Base-by-base conservation (phyloP, 805 yeast genomes). In the Zygotorulaspora florentina region DNA sequence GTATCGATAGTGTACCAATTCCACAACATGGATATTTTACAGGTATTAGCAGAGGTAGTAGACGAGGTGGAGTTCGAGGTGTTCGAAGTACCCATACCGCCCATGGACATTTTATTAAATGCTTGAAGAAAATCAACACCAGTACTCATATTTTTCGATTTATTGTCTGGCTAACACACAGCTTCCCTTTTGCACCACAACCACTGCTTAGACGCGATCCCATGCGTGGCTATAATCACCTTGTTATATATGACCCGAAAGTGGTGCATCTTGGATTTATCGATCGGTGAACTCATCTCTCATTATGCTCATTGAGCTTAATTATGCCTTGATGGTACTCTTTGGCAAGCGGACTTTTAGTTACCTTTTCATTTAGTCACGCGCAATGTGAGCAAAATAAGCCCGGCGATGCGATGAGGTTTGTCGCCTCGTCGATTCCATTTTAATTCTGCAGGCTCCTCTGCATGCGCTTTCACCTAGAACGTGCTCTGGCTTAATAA, bases 1-100 rank as follows among this genome's bases (percentile, higher is more conserved):
- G 82, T 67, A 53, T 83, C 81, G 25, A 81, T 71, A 0, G 85
- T 80, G 53, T 79, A 69, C 87, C 88, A 83, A 60, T 83, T 83
- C 87, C 88, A 83, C 48, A 79, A 62, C 88, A 83, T 83, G 46
- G 58, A 54, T 11, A 54, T 56, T 35, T 56, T 56, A 43, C 58
- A 54, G 3, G 51, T 38, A 5, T 45, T 35, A 13, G 39, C 33
- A 3, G 37, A 20, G 7, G 16, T 18, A 13, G 36, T 18, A n/a
- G 36, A n/a, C 4, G 36, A 33, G 5, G 36, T 33, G 5, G 36
- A 33, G 16, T 33, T 33, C 9, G 36, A 8, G 33, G 15, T 29
- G 13, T 47, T 27, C 9, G 49, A 35, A 25, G 35, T 31, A 15
- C 52, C 47, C 47, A 47, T 47, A 15, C 45, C 42, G 17, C 47